Evolutionary conservation across 805 yeast genomes (phyloP), one percentile per base, ranked within the genome.

Genomic region (Huiozyma sinensis): DNA sequence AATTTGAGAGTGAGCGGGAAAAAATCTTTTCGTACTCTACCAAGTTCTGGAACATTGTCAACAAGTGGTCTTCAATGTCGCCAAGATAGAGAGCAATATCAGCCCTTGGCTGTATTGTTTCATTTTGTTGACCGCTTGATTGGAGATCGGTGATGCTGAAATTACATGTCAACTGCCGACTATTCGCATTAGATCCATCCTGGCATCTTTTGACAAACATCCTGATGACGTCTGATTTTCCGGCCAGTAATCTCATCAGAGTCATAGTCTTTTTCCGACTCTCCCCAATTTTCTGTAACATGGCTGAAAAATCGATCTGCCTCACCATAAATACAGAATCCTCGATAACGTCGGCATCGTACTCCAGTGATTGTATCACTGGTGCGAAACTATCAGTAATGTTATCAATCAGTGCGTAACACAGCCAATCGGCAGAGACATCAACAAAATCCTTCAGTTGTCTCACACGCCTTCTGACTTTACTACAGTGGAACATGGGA

Each of bases 191-290:
- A 2, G 57, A 60, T 39, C 67, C 72, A 65, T 88, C 97, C 55
- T 82, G 89, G 64, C 95, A 88, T 55, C 97, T 73, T 61, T 89
- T 89, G 33, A 95, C 90, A 68, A 89, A 86, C 94, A 88, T 88
- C 54, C 84, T 83, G 56, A 89, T 84, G 43, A 89, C 97, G 61
- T 90, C 97, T 1, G 97, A 96, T 60, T 89, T 89, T 50, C 95
- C 95, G 33, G 89, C 79, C 40, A 89, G 70, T 50, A 89, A 68
- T 56, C 97, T 74, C 83, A 89, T 79, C 56, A 89, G 65, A 1
- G 95, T 82, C 96, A 89, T 89, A 31, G 88, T 92, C 58, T 82
- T 84, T 50, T 90, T 75, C 63, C 97, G 76, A 7, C 95, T 78
- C 59, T 86, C 89, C 46, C 96, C 95, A 52, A 89, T 86, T 50